Evolutionary conservation across 148 eudicot genomes (phyloP).

Genomic region (Amaranthus palmeri): DNA sequence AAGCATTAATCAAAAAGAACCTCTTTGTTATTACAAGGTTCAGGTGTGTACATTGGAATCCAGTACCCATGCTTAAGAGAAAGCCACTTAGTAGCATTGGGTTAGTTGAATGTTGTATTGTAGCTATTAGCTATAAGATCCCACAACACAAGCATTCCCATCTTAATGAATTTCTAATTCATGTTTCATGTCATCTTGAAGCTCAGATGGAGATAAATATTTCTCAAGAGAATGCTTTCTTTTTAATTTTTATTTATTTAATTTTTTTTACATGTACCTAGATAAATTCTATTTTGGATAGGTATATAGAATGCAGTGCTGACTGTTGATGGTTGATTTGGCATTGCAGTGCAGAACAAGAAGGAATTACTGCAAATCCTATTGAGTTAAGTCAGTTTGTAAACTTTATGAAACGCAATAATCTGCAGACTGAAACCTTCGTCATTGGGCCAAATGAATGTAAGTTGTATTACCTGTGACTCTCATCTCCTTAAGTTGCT

Average conservation of each 20-base stretch:
- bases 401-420: constrained; percentile 64
- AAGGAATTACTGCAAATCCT: constrained; percentile 68
- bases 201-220: neutral
- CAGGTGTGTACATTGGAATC: too few species aligned
- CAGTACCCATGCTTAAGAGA: too few species aligned
- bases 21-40: too few species aligned
- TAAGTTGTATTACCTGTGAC: constrained; percentile 36
- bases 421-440: constrained; percentile 67
- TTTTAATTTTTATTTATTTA: neutral
- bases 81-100: too few species aligned
- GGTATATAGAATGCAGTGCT: neutral
- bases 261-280: neutral
- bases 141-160: too few species aligned
- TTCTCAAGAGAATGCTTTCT: neutral
- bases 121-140: too few species aligned
- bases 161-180: neutral
- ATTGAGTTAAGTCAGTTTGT: constrained; percentile 67
- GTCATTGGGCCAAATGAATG: constrained; percentile 73
- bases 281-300: neutral
- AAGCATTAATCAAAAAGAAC: too few species aligned
- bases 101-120: too few species aligned
- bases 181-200: neutral
- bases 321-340: constrained; percentile 11
- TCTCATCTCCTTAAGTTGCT: neutral
- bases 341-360: constrained; percentile 74